These are phyloP conservation scores for Boletus tylopilopsis DNA, from an alignment of 768 basidiomycete genomes.

Conservation along the genomic window DNA sequence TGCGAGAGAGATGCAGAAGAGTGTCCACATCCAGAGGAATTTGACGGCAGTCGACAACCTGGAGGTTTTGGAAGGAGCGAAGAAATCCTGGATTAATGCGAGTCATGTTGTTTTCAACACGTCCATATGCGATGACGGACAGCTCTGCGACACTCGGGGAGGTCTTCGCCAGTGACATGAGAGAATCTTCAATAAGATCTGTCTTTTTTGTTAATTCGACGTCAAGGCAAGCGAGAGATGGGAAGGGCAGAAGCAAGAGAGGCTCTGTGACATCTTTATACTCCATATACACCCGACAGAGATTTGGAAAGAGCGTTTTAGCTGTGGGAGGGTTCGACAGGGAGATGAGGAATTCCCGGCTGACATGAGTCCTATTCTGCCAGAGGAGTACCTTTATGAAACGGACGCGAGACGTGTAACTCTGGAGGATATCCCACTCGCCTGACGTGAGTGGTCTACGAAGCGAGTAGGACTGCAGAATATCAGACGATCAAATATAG, in stretches of 20 bases:
- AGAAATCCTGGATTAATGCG: background rate
- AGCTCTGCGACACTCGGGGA: background rate
- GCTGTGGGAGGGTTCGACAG: background rate
- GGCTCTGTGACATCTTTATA: background rate
- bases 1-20: background rate
- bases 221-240: background rate
- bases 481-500: background rate
- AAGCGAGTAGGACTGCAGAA: background rate
- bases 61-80: slow-evolving; percentile 1
- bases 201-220: background rate
- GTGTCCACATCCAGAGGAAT: background rate
- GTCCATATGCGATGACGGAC: background rate
- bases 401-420: background rate
- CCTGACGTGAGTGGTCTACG: background rate
- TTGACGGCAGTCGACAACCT: background rate
- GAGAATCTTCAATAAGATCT: too few species aligned
- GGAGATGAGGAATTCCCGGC: too few species aligned
- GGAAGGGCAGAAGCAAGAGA: background rate
- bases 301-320: background rate
- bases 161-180: background rate
- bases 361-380: too few species aligned
- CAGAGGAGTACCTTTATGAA: background rate
- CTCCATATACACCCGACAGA: background rate
- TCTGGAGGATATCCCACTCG: background rate
- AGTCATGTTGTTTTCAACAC: too few species aligned